phyloP scores from a whole-genome alignment of 2,329 filamentous ascomycete genomes.

The Ampelomyces quisqualis region DNA sequence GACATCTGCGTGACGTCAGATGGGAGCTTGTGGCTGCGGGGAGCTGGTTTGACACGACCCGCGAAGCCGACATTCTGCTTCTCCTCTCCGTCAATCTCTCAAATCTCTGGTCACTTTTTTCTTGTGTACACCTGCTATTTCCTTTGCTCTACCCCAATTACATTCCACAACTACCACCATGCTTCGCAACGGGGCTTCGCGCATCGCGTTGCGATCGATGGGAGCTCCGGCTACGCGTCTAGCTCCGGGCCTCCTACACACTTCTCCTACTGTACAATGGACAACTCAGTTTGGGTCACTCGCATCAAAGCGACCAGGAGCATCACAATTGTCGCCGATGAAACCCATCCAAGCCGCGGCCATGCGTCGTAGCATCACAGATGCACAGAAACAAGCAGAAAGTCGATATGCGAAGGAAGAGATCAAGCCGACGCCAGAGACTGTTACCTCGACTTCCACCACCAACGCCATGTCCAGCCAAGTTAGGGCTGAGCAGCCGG shows the following conservation, averaged over 20 bases:
- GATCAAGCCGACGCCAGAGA: slow-evolving; percentile 60
- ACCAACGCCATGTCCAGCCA: slow-evolving; percentile 46
- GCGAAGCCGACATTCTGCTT: not conserved
- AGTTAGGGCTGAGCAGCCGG: slow-evolving; percentile 35
- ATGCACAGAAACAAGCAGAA: slow-evolving; percentile 59
- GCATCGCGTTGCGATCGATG: slow-evolving; percentile 45
- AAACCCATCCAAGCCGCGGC: slow-evolving; percentile 38
- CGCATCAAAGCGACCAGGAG: slow-evolving; percentile 38
- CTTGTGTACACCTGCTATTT: not conserved
- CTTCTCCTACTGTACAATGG: slow-evolving; percentile 36
- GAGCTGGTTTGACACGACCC: slow-evolving; percentile 7
- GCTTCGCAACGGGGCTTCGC: slow-evolving; percentile 49
- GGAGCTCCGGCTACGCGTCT: slow-evolving; percentile 33
- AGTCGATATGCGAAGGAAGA: slow-evolving; percentile 55
- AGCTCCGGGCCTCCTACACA: slow-evolving; percentile 24
- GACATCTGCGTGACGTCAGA: slow-evolving; percentile 3
- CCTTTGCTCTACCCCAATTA: not conserved
- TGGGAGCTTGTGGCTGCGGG: slow-evolving; percentile 5
- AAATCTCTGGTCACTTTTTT: slow-evolving; percentile 1
- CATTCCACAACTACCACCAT: slow-evolving; percentile 26
- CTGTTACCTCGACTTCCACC: slow-evolving; percentile 60
- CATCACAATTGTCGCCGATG: slow-evolving; percentile 27
- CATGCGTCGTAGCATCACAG: slow-evolving; percentile 47
- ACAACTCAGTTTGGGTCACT: slow-evolving; percentile 48
- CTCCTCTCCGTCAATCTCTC: not conserved